phyloP scores from a whole-genome alignment of 2,329 filamentous ascomycete genomes.

The Botrytis fabae region DNA sequence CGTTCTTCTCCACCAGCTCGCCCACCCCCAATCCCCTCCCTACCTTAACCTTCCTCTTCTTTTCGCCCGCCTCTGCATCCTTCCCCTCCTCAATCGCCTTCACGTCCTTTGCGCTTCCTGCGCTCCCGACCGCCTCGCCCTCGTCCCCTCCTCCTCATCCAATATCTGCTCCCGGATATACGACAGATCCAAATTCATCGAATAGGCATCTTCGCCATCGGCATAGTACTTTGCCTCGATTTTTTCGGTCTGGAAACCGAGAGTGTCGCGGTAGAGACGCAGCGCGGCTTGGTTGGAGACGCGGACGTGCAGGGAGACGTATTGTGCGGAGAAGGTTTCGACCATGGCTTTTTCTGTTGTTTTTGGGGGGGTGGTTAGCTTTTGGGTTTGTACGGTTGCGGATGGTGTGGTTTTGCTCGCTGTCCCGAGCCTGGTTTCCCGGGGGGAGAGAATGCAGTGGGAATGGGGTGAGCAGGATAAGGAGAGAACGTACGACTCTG shows the following conservation, averaged over 20 bases:
- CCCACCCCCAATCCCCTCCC: constrained; percentile 78
- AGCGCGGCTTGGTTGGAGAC: constrained; percentile 90
- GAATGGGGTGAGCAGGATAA: neutral
- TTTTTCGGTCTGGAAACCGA: constrained; percentile 86
- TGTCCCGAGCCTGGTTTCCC: neutral
- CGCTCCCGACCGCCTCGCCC: constrained; percentile 68
- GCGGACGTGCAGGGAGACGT: constrained; percentile 94
- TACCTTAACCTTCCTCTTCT: constrained; percentile 82
- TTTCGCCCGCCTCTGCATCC: constrained; percentile 62
- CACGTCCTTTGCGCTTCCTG: constrained; percentile 49
- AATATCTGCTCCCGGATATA: constrained; percentile 55
- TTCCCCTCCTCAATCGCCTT: constrained; percentile 59
- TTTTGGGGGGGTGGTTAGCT: neutral
- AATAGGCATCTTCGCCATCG: constrained; percentile 93
- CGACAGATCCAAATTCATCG: constrained; percentile 83
- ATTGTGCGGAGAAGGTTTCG: constrained; percentile 86
- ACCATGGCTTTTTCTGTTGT: constrained; percentile 86
- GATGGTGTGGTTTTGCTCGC: too few species aligned
- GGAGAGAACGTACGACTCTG: constrained; percentile 73
- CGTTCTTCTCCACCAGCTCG: constrained; percentile 71
- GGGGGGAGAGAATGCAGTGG: neutral
- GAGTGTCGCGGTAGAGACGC: constrained; percentile 87
- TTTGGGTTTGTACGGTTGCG: neutral
- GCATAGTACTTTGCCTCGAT: constrained; percentile 91
- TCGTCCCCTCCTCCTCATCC: constrained; percentile 50